Conservation (phyloP, 306 rosid genomes). For the Begonia loranthoides region DNA sequence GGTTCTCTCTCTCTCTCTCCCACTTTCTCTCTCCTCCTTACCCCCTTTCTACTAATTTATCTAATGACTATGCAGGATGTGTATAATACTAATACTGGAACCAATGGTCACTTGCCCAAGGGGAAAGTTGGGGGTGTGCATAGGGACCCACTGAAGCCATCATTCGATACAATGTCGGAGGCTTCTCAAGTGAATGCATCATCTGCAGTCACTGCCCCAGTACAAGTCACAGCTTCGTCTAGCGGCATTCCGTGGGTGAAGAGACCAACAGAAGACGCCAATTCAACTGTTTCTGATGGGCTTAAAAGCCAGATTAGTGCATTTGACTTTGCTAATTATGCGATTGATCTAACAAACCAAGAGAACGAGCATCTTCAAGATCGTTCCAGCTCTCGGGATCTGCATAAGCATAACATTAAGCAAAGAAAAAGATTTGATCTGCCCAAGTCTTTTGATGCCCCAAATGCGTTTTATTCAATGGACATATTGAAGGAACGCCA, state of each 20-base stretch:
- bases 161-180: conserved; percentile 42
- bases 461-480: conserved; percentile 22
- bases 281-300: conserved; percentile 71
- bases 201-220: conserved; percentile 32
- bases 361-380: conserved; percentile 18
- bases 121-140: conserved; percentile 23
- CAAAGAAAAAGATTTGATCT: conserved; percentile 12
- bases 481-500: conserved; percentile 22
- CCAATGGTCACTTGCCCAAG: conserved; percentile 13
- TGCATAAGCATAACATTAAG: conserved; percentile 14
- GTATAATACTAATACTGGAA: conserved; percentile 26
- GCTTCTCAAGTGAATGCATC: conserved; percentile 19
- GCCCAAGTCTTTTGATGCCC: conserved; percentile 31
- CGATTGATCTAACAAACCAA: conserved; percentile 33
- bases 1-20: conserved; percentile 24
- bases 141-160: conserved; percentile 23
- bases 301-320: conserved; percentile 79
- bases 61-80: conserved; percentile 18
- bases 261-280: conserved; percentile 41
- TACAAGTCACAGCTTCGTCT: conserved; percentile 30
- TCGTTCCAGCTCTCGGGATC: conserved; percentile 7
- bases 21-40: conserved; percentile 5
- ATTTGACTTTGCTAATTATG: conserved; percentile 54
- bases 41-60: conserved; percentile 2
- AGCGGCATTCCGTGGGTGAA: conserved; percentile 61